phyloP scores from a whole-genome alignment of 495 filamentous ascomycete genomes.

The Arthonia radiata region DNA sequence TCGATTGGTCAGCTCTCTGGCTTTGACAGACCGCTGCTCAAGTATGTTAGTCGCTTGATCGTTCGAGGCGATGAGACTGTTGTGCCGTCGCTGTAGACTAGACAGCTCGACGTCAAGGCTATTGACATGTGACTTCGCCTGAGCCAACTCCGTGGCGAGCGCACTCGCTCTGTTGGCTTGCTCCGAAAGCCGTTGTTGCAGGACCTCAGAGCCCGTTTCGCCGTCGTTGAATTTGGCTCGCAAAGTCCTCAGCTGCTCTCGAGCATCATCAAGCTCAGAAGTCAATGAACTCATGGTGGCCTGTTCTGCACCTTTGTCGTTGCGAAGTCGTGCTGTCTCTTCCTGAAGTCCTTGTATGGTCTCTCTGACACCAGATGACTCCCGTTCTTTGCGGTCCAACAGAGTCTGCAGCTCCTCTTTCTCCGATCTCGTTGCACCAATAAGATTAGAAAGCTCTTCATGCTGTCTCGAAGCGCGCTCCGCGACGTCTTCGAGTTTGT shows the following conservation, averaged over 20 bases:
- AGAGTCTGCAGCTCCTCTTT: slow-evolving; percentile 11
- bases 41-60: slow-evolving; percentile 21
- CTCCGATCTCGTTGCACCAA: slow-evolving; percentile 14
- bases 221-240: slow-evolving; percentile 47
- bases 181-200: slow-evolving; percentile 43
- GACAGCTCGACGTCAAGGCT: slow-evolving; percentile 38
- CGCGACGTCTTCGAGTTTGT: slow-evolving; percentile 30
- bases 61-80: slow-evolving; percentile 26
- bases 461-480: slow-evolving; percentile 11
- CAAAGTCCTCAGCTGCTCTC: slow-evolving; percentile 35
- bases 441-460: slow-evolving; percentile 12
- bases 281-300: slow-evolving; percentile 31
- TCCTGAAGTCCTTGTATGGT: slow-evolving; percentile 22
- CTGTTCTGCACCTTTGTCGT: slow-evolving; percentile 24
- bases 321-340: slow-evolving; percentile 22
- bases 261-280: slow-evolving; percentile 39
- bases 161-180: slow-evolving; percentile 37
- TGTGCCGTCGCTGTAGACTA: slow-evolving; percentile 25
- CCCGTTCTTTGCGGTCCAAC: slow-evolving; percentile 7
- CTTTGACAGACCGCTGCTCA: slow-evolving; percentile 36
- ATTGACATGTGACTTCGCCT: slow-evolving; percentile 36
- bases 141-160: slow-evolving; percentile 37
- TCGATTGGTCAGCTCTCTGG: slow-evolving; percentile 60
- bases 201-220: slow-evolving; percentile 51
- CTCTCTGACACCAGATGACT: slow-evolving; percentile 6